phyloP scores from a whole-genome alignment of 2,329 filamentous ascomycete genomes.

The Anisogramma anomala region DNA sequence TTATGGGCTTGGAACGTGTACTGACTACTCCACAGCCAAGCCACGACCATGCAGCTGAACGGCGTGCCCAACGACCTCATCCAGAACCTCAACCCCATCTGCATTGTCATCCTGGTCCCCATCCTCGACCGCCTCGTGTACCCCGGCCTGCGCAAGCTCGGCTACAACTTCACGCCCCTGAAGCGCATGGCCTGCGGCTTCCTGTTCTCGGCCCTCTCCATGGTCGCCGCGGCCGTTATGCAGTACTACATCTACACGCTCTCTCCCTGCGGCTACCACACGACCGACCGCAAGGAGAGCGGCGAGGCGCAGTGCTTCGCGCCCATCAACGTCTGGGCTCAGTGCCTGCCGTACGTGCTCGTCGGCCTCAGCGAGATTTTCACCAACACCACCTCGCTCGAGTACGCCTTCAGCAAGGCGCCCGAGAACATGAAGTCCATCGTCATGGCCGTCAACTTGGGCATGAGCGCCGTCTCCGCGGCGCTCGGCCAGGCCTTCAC shows the following conservation, averaged over 20 bases:
- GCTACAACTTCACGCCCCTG: slow-evolving; percentile 60
- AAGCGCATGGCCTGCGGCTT: slow-evolving; percentile 66
- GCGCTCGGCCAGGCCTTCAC: slow-evolving; percentile 61
- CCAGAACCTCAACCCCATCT: slow-evolving; percentile 63
- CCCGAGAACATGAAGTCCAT: slow-evolving; percentile 71
- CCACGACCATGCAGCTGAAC: slow-evolving; percentile 52
- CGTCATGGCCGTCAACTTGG: slow-evolving; percentile 58
- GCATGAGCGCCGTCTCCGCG: slow-evolving; percentile 58
- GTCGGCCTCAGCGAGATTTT: slow-evolving; percentile 43
- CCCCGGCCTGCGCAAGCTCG: slow-evolving; percentile 50
- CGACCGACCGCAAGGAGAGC: slow-evolving; percentile 24
- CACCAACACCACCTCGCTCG: slow-evolving; percentile 49
- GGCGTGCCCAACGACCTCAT: slow-evolving; percentile 70
- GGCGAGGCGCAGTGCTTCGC: slow-evolving; percentile 28
- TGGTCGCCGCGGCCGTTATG: slow-evolving; percentile 45
- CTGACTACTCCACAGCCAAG: slow-evolving; percentile 34
- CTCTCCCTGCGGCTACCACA: slow-evolving; percentile 44
- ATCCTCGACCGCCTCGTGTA: slow-evolving; percentile 59
- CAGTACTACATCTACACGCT: slow-evolving; percentile 53
- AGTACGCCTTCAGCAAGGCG: slow-evolving; percentile 68
- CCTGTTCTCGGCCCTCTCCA: slow-evolving; percentile 49
- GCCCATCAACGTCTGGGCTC: slow-evolving; percentile 54
- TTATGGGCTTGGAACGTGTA: neutral
- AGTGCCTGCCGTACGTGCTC: slow-evolving; percentile 39
- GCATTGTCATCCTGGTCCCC: slow-evolving; percentile 64